phyloP scores from a whole-genome alignment of 2,329 filamentous ascomycete species.

The Exophiala alcalophila region DNA sequence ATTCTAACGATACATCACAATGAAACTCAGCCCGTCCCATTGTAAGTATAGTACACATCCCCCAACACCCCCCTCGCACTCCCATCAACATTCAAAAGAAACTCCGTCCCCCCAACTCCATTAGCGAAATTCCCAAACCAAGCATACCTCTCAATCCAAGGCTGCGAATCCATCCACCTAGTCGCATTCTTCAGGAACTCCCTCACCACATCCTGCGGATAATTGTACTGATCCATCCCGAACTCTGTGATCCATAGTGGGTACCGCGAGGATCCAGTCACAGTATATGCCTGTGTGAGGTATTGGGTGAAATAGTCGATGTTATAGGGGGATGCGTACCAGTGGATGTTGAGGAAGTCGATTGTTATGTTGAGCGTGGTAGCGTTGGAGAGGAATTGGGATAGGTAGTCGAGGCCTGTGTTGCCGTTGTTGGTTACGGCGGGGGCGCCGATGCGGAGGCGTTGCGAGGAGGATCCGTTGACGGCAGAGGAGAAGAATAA shows the following conservation, averaged over 20 bases:
- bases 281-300: slow-evolving; percentile 35
- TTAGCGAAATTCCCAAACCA: slow-evolving; percentile 36
- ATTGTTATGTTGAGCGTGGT: slow-evolving; percentile 34
- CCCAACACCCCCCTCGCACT: slow-evolving; percentile 14
- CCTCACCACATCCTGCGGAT: slow-evolving; percentile 37
- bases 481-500: too few relatives aligned
- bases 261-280: slow-evolving; percentile 34
- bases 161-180: slow-evolving; percentile 40
- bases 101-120: slow-evolving; percentile 19
- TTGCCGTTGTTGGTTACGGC: slow-evolving; percentile 38
- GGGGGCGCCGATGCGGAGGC: slow-evolving; percentile 44
- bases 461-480: too few relatives aligned
- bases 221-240: slow-evolving; percentile 42
- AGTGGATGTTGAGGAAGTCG: slow-evolving; percentile 44
- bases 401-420: slow-evolving; percentile 40
- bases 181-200: slow-evolving; percentile 39
- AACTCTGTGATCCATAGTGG: slow-evolving; percentile 48
- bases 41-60: slow-evolving; percentile 14
- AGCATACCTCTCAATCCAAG: slow-evolving; percentile 40
- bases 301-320: slow-evolving; percentile 39
- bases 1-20: too few relatives aligned
- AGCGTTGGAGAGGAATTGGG: slow-evolving; percentile 41
- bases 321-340: slow-evolving; percentile 41
- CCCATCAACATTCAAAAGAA: slow-evolving; percentile 31
- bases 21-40: slow-evolving; percentile 4